These are phyloP conservation scores for Schwanniomyces pseudopolymorphus DNA, from an alignment of 805 yeast species.

Conservation along the genomic window DNA sequence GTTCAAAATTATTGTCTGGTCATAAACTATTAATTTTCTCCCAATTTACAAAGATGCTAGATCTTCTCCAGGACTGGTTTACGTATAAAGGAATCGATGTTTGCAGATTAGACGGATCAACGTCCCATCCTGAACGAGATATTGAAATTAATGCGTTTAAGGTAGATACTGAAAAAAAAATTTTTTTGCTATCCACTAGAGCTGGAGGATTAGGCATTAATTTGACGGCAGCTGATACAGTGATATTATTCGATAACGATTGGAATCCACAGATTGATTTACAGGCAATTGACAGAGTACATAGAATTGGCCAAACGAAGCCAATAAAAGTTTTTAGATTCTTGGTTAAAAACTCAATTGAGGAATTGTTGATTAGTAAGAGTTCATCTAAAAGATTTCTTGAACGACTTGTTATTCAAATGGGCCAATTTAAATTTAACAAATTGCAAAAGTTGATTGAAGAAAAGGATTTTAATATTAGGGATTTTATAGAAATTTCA, in stretches of 20 bases:
- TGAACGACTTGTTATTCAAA: conserved; percentile 62
- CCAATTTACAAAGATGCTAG: conserved; percentile 84
- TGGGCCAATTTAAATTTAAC: conserved; percentile 38
- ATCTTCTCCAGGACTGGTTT: conserved; percentile 75
- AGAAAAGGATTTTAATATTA: conserved; percentile 15
- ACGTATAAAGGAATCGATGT: conserved; percentile 43
- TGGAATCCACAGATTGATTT: conserved; percentile 98
- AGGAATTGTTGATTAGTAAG: conserved; percentile 73
- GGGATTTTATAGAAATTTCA: conserved; percentile 21
- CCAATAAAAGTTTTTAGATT: conserved; percentile 84
- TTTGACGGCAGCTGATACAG: conserved; percentile 84
- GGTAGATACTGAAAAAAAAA: conserved; percentile 21
- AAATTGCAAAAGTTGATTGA: conserved; percentile 21
- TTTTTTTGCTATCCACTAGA: conserved; percentile 82
- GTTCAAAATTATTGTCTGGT: conserved; percentile 47
- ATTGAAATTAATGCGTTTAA: conserved; percentile 57
- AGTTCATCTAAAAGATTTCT: conserved; percentile 79
- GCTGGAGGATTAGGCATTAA: conserved; percentile 96
- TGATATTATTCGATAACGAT: conserved; percentile 85
- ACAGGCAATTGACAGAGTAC: conserved; percentile 95
- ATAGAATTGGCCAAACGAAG: conserved; percentile 83
- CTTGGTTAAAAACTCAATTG: conserved; percentile 75
- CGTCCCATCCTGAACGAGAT: conserved; percentile 64
- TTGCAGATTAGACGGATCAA: conserved; percentile 77
- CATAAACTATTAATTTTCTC: conserved; percentile 83